A percentile compares a stretch with the other conserved stretches of the same genome.
phyloP scores from a whole-genome alignment of 1,139 yeast species.

The Zygosaccharomyces sapae region DNA sequence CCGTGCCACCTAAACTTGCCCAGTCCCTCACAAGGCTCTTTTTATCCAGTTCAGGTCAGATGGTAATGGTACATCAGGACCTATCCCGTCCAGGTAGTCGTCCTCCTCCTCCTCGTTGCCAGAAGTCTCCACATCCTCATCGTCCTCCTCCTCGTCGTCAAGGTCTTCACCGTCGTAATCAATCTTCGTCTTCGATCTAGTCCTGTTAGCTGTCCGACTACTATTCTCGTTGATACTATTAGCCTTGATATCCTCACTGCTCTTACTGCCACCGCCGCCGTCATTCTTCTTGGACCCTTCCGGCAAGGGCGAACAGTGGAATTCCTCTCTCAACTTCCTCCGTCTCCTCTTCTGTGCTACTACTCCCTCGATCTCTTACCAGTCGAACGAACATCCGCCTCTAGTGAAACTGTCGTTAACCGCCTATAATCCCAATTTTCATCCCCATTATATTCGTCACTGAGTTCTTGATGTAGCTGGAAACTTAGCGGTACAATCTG shows the following conservation, averaged over 20 bases:
- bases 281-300: background rate
- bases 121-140: slow-evolving; percentile 8
- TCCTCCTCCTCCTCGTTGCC: slow-evolving; percentile 4
- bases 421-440: slow-evolving; percentile 91
- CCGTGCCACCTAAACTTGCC: slow-evolving; percentile 77
- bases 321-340: slow-evolving; percentile 4
- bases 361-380: slow-evolving; percentile 8
- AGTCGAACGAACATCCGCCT: slow-evolving; percentile 61
- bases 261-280: background rate
- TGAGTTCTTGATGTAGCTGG: slow-evolving; percentile 75
- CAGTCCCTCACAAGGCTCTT: slow-evolving; percentile 64
- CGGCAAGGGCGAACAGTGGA: slow-evolving; percentile 1
- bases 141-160: slow-evolving; percentile 14
- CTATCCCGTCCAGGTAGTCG: slow-evolving; percentile 9
- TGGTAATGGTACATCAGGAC: slow-evolving; percentile 46
- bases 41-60: slow-evolving; percentile 78
- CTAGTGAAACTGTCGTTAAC: slow-evolving; percentile 79
- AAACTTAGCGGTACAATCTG: slow-evolving; percentile 89
- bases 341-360: slow-evolving; percentile 5
- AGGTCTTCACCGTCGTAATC: slow-evolving; percentile 5
- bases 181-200: slow-evolving; percentile 1
- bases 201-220: background rate
- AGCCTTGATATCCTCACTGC: background rate
- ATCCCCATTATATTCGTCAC: slow-evolving; percentile 74
- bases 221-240: background rate